phyloP scores from a whole-genome alignment of 192 early-diverging fungal species.

The Phycomyces blakesleeanus region DNA sequence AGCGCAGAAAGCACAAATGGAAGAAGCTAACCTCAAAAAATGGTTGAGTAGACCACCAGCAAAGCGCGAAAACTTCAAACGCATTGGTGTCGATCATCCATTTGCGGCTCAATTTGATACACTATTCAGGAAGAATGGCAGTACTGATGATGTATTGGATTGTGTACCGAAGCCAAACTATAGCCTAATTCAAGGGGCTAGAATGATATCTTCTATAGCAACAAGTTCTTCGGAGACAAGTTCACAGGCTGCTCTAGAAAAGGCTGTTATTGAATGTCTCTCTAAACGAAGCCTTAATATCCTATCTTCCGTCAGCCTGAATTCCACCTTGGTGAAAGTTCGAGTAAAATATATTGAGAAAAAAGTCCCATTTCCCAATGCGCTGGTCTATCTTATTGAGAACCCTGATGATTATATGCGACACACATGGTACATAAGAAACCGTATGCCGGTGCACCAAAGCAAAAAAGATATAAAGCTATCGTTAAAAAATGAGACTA shows the following conservation, averaged over 20 bases:
- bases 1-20: slow-evolving; percentile 26
- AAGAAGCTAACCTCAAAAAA: slow-evolving; percentile 38
- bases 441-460: background rate
- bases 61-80: slow-evolving; percentile 79
- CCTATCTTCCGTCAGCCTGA: slow-evolving; percentile 10
- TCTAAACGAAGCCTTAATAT: background rate
- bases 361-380: slow-evolving; percentile 46
- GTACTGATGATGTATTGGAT: background rate
- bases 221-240: background rate
- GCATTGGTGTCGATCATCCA: slow-evolving; percentile 59
- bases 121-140: background rate
- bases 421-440: slow-evolving; percentile 26
- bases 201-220: background rate
- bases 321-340: slow-evolving; percentile 44
- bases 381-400: slow-evolving; percentile 51
- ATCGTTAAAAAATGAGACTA: too few species aligned
- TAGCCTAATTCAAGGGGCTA: slow-evolving; percentile 2
- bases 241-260: background rate
- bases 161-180: background rate
- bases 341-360: slow-evolving; percentile 45
- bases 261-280: background rate
- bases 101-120: slow-evolving; percentile 66
- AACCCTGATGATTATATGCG: slow-evolving; percentile 39
- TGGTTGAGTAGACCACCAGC: slow-evolving; percentile 71
- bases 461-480: too few species aligned